These are phyloP conservation scores for Hylodesmum podocarpum DNA, from an alignment of 306 rosid genomes.

Conservation along the genomic window DNA sequence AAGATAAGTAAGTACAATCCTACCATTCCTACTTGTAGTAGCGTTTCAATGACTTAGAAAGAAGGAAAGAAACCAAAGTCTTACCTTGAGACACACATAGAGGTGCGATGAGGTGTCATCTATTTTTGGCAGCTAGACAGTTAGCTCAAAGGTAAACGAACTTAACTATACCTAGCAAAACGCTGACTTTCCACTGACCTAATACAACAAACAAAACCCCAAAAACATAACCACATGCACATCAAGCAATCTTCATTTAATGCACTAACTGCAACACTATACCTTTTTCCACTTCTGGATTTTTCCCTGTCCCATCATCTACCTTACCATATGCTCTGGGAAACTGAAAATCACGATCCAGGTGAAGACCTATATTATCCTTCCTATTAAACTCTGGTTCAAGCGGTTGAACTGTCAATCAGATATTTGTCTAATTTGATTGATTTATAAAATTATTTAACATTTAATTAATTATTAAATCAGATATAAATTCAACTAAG, in stretches of 20 bases:
- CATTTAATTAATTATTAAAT: too few species aligned
- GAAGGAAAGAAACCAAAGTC: neutral
- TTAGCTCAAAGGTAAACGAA: conserved; percentile 11
- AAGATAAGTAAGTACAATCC: neutral
- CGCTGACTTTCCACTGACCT: conserved; percentile 23
- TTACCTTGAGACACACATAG: conserved; percentile 3
- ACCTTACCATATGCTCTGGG: conserved; percentile 3
- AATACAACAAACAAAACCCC: conserved; percentile 9
- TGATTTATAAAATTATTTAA: too few species aligned
- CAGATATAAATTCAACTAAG: too few species aligned
- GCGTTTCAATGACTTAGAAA: neutral
- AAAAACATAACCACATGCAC: neutral
- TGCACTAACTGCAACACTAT: conserved; percentile 3
- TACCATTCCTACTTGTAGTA: neutral
- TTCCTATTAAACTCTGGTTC: too few species aligned
- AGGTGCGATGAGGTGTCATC: neutral
- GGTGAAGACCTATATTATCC: neutral
- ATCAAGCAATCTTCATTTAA: conserved; percentile 34
- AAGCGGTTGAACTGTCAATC: too few species aligned
- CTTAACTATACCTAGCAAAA: conserved; percentile 16
- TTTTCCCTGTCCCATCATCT: neutral
- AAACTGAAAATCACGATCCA: conserved; percentile 14
- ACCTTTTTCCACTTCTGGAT: conserved; percentile 26
- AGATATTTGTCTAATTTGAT: too few species aligned
- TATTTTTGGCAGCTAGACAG: neutral